phyloP scores from a whole-genome alignment of 2,329 filamentous ascomycete species.

The Ophiostoma montium region DNA sequence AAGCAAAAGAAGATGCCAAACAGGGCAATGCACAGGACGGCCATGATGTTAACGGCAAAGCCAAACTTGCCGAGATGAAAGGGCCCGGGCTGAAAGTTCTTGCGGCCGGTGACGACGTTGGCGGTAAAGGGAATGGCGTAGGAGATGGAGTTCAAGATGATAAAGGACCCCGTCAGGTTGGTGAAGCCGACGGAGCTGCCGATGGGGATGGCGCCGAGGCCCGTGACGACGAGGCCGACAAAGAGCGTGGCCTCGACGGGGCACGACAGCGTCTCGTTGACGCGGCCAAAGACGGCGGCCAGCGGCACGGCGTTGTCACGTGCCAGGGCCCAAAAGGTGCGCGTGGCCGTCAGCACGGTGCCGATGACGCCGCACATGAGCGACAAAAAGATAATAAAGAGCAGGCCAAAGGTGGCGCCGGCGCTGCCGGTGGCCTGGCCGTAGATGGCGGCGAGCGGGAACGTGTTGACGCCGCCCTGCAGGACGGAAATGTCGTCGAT shows the following conservation, averaged over 20 bases:
- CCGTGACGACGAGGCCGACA: constrained; percentile 35
- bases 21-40: constrained; percentile 37
- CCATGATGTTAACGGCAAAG: constrained; percentile 31
- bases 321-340: constrained; percentile 36
- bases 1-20: constrained; percentile 49
- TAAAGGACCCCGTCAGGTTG: constrained; percentile 43
- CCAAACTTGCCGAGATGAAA: constrained; percentile 41
- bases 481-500: constrained; percentile 41
- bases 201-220: constrained; percentile 41
- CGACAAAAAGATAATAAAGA: constrained; percentile 41
- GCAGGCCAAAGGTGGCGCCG: constrained; percentile 39
- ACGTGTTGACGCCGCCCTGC: constrained; percentile 34
- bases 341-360: constrained; percentile 34
- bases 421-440: constrained; percentile 35
- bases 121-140: constrained; percentile 35
- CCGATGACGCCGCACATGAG: constrained; percentile 31
- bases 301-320: constrained; percentile 49
- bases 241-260: constrained; percentile 45
- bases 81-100: constrained; percentile 34
- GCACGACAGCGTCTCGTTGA: constrained; percentile 40
- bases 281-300: constrained; percentile 33
- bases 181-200: constrained; percentile 40
- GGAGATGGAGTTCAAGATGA: constrained; percentile 40
- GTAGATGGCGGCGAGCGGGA: constrained; percentile 52
- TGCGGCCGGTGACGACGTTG: constrained; percentile 37